Conservation (phyloP, 177 flowering plant genomes). For the Vitis hybrid region DNA sequence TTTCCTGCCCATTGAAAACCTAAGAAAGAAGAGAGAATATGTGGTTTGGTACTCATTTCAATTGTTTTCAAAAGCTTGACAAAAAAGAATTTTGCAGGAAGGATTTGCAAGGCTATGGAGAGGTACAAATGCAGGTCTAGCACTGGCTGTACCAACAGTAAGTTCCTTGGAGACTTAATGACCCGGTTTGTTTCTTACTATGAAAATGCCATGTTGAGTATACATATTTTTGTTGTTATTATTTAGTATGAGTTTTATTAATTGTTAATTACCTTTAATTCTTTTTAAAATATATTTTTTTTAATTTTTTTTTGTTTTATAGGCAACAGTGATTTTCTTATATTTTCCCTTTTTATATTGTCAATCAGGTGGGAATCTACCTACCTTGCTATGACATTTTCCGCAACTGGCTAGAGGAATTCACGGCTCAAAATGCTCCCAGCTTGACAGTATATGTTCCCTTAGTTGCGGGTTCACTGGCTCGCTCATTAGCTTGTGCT, state of each 20-base stretch:
- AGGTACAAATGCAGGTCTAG: conserved; percentile 53
- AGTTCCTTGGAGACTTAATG: background rate
- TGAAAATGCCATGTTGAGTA: no score
- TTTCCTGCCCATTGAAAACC: no score
- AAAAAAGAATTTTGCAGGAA: conserved; percentile 30
- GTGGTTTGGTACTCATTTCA: no score
- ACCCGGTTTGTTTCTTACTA: no score
- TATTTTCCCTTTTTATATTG: background rate
- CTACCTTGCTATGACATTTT: conserved; percentile 50
- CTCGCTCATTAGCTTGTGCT: conserved; percentile 48
- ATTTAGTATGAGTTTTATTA: background rate
- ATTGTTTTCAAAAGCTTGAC: no score
- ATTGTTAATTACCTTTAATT: background rate
- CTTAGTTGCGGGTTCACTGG: conserved; percentile 44
- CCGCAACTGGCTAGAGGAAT: conserved; percentile 38
- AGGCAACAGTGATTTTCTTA: no score
- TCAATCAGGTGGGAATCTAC: conserved; percentile 50
- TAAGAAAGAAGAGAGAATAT: no score
- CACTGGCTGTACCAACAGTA: conserved; percentile 52
- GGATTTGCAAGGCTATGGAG: conserved; percentile 49
- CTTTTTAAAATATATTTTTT: background rate
- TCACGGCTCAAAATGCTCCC: conserved; percentile 24
- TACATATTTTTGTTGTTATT: background rate
- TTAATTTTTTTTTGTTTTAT: no score
- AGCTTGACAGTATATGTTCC: conserved; percentile 40